Base-by-base conservation (phyloP, 805 yeast species). In the Zygosaccharomyces lentus region DNA sequence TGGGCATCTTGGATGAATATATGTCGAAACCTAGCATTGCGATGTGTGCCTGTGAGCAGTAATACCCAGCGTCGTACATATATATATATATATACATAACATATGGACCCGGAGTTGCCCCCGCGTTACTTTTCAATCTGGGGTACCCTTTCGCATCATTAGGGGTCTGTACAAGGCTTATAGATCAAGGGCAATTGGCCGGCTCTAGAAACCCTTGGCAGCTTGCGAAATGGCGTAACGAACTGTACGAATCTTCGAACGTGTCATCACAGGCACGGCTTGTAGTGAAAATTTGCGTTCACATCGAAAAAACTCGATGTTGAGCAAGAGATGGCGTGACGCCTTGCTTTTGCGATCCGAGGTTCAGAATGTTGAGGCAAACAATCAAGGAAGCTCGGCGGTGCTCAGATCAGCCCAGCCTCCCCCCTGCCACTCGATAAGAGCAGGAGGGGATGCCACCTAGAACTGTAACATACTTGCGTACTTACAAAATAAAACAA, bases 1-100 rank as follows among this genome's bases (percentile, higher is more conserved):
- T 6, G 12, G 41, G 41, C 41, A 38, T 38, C 15, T 38, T 35
- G 38, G 15, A 21, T 9, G 38, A 21, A 35, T 6, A n/a, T 35
- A 12, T 13, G 15, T n/a, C 15, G 15, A 21, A 19, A 12, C 17
- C 8, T 4, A 17, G 8, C 8, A 32, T 6, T n/a, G 3, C 2
- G 23, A 32, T 32, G 12, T 3, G 5, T 13, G 23, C 36, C 8
- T 32, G 17, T 9, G 9, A 12, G 3, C 12, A 25, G 21, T 19
- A 19, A 3, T 19, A 5, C 21, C 21, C 5, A 4, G 21, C 21
- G 21, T 19, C 21, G 5, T 19, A 19, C 5, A 4, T 19, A 19
- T 19, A 19, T 19, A 19, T 19, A 19, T 5, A 19, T 19, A 19
- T 13, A 13, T 13, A 27, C 27, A 30, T 9, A 9, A 17, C 27